Base-by-base conservation (phyloP, 75 land plant genomes). In the Picea sitchensis region DNA sequence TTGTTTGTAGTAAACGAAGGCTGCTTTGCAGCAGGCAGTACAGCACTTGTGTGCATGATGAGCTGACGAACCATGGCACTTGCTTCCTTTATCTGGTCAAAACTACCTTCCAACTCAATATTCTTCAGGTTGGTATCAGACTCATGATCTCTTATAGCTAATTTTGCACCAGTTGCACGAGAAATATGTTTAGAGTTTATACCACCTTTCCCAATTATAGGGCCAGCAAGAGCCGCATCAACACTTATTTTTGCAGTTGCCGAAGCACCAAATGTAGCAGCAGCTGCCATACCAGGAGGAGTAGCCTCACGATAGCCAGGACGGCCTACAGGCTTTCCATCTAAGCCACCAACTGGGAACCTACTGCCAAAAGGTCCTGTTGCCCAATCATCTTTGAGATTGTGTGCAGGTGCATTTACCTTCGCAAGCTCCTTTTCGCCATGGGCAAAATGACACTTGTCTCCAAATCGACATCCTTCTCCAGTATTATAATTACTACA, bases 81-180 rank as follows among this genome's bases (percentile, higher is more conserved):
- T 0, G 99, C 99, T n/a, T 91, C 83, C 65, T 89, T 87, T 38
- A 96, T 95, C 85, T 96, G 98, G 14, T 96, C 99, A 79, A 92
- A 91, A 1, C 91, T 83, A 0, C 99, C 99, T 80, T 94, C 94
- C 62, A 96, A 90, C 76, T 96, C 99, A 79, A 96, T 90, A 82
- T 92, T 95, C 84, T 82, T 91, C 62, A 88, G 79, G 31, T 86
- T 93, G n/a, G 96, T 85, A 77, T 95, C 89, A 0, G 94, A 81
- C 58, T 91, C 98, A 58, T 95, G 96, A 0, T 93, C 98, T 6
- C 91, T 78, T 8, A 95, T 90, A 5, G 90, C 81, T 13, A 95
- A 87, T 81, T 87, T 95, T 3, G 86, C 93, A 23, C 96, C 96
- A 5, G 96, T 93, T 14, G 75, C 56, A 3, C 90, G 87, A 75